Conservation (phyloP, 768 basidiomycete genomes). For the Neoboletus subvelutipes region DNA sequence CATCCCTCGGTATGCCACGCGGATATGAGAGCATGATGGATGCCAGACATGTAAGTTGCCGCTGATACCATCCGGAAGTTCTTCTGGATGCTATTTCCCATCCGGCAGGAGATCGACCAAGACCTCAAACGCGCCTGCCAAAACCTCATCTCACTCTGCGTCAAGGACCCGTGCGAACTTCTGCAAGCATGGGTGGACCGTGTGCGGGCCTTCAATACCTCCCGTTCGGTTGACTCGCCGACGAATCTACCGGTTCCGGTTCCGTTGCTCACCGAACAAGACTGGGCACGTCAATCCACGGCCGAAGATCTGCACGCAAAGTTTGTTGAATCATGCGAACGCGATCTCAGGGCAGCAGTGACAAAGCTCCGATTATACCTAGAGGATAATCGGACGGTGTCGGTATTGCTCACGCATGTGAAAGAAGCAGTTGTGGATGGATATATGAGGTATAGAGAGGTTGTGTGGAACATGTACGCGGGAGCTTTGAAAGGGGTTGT, state of each 20-base stretch:
- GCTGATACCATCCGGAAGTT: not conserved
- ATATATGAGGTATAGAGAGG: conserved; percentile 72
- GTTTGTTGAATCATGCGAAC: conserved; percentile 56
- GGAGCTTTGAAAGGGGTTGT: conserved; percentile 34
- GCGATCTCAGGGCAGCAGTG: conserved; percentile 54
- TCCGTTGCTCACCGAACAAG: conserved; percentile 37
- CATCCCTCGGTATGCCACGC: conserved; percentile 64
- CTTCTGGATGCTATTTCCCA: not conserved
- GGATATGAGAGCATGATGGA: conserved; percentile 63
- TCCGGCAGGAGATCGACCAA: conserved; percentile 77
- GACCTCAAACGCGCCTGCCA: conserved; percentile 86
- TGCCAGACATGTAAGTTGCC: conserved; percentile 61
- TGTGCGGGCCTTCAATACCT: conserved; percentile 36
- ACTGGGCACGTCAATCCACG: conserved; percentile 51
- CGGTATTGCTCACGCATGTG: conserved; percentile 74
- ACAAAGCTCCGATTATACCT: conserved; percentile 72
- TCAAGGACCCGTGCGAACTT: conserved; percentile 55
- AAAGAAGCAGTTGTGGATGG: conserved; percentile 71
- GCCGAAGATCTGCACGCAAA: conserved; percentile 49
- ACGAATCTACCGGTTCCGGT: conserved; percentile 13
- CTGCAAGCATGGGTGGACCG: conserved; percentile 64
- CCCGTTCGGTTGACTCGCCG: conserved; percentile 23
- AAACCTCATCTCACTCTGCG: conserved; percentile 68
- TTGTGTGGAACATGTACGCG: conserved; percentile 50
- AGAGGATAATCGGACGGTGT: conserved; percentile 74